Evolutionary conservation across 345 rosid species (phyloP), one percentile per base, ranked within the genome.

Genomic region (Combretum micranthum): DNA sequence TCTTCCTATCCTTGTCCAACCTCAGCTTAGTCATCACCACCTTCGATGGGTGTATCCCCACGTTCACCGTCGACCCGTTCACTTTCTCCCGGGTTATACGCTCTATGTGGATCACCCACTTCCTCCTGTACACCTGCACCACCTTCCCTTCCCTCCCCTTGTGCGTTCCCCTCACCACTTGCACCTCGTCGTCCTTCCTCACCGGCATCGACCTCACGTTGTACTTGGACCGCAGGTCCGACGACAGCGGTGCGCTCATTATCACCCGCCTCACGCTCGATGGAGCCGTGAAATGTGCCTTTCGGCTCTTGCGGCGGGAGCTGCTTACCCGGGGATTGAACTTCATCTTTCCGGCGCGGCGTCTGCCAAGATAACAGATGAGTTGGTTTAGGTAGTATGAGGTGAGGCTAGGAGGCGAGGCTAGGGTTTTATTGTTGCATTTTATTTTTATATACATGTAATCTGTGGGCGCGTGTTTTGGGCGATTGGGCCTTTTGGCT

Each of bases 101-200:
- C 62, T 64, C 68, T 50, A 64, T 44, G 68, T 64, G 68, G 68
- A 64, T 64, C 17, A 64, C 68, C 68, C 68, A 64, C 62, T 64
- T 64, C 26, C 61, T 55, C 13, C 68, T 53, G 13, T 64, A 64
- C 14, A 64, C 68, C 68, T 64, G 62, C 26, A 64, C 68, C 12
- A 64, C 60, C 68, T 64, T 64, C 4, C 68, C 68, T 50, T 64
- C 68, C 18, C 68, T 55, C 13, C 68, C 68, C 48, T 64, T 64
- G 68, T 49, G 56, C 4, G 68, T 64, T 15, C 68, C 68, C 25
- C 68, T 42, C 42, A 56, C 68, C 50, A 64, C 61, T 55, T 48
- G 61, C 18, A 64, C 68, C 56, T 64, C 68, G 62, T 64, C 68
- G 26, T 64, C 68, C 68, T 64, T 64, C 49, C 68, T 62, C 61